A percentile compares a stretch with the other conserved stretches of the same genome.
phyloP scores from a whole-genome alignment of 2,329 filamentous ascomycete species.

The Alternaria longipes region DNA sequence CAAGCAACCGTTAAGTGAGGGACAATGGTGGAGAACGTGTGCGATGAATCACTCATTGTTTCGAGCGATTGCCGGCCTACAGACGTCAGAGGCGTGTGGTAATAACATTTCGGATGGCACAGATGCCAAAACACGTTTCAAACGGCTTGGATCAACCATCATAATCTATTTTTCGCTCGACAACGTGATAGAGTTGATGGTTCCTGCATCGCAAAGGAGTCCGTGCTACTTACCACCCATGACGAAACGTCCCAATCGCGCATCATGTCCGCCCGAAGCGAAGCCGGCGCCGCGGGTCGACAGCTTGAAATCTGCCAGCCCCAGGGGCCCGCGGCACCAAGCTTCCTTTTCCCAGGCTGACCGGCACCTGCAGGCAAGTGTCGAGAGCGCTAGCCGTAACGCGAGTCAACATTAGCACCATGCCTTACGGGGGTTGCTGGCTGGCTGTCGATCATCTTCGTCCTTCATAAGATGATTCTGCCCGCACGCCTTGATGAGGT shows the following conservation, averaged over 20 bases:
- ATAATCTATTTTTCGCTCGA: constrained; percentile 2
- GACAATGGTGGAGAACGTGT: constrained; percentile 2
- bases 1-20: background rate
- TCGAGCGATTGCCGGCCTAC: constrained; percentile 13
- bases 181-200: constrained; percentile 8
- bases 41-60: constrained; percentile 30
- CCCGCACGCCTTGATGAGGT: constrained; percentile 15
- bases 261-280: constrained; percentile 21
- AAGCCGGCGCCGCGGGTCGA: constrained; percentile 28
- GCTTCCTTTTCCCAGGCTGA: constrained; percentile 24
- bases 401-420: constrained; percentile 36
- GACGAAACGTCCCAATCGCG: constrained; percentile 19
- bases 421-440: constrained; percentile 21
- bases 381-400: constrained; percentile 16
- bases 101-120: constrained; percentile 1
- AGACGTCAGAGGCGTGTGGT: constrained; percentile 3
- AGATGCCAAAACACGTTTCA: constrained; percentile 8
- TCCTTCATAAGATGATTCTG: constrained; percentile 31
- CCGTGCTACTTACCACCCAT: constrained; percentile 15
- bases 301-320: constrained; percentile 18
- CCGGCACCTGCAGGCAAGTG: constrained; percentile 24
- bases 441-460: constrained; percentile 26
- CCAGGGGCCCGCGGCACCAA: constrained; percentile 18
- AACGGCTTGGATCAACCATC: background rate
- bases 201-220: constrained; percentile 26